These are phyloP conservation scores for Parmelia sp. DNA, from an alignment of 495 filamentous ascomycete species.

Conservation along the genomic window DNA sequence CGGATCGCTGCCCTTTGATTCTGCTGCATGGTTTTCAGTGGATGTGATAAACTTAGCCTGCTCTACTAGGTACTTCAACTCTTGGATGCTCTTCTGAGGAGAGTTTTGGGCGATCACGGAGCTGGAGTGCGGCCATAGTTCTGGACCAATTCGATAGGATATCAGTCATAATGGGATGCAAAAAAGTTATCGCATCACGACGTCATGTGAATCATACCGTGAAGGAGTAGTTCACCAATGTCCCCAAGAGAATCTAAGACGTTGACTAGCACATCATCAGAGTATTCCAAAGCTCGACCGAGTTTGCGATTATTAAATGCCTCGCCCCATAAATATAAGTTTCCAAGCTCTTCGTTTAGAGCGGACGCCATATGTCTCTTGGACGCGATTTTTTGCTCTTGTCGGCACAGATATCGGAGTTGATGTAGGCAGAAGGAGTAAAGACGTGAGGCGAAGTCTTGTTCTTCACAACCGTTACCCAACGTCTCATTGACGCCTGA, in stretches of 20 bases:
- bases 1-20: too few relatives aligned
- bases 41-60: not conserved
- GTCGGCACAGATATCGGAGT: conserved; percentile 1
- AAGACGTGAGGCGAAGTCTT: conserved; percentile 8
- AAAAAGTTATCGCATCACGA: not conserved
- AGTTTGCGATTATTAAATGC: conserved; percentile 21
- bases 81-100: not conserved
- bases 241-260: conserved; percentile 17
- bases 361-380: not conserved
- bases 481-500: not conserved
- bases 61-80: not conserved
- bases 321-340: conserved; percentile 30
- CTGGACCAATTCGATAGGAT: not conserved
- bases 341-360: conserved; percentile 23
- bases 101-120: too few relatives aligned
- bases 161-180: not conserved
- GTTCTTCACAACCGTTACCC: not conserved
- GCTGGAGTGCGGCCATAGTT: not conserved
- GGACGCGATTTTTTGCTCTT: not conserved
- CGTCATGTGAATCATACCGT: not conserved
- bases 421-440: conserved; percentile 8
- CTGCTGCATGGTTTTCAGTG: not conserved
- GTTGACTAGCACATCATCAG: conserved; percentile 16
- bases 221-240: conserved; percentile 15
- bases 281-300: conserved; percentile 25